Evolutionary conservation across 148 eudicot genomes (phyloP).

Genomic region (Drosera capensis): DNA sequence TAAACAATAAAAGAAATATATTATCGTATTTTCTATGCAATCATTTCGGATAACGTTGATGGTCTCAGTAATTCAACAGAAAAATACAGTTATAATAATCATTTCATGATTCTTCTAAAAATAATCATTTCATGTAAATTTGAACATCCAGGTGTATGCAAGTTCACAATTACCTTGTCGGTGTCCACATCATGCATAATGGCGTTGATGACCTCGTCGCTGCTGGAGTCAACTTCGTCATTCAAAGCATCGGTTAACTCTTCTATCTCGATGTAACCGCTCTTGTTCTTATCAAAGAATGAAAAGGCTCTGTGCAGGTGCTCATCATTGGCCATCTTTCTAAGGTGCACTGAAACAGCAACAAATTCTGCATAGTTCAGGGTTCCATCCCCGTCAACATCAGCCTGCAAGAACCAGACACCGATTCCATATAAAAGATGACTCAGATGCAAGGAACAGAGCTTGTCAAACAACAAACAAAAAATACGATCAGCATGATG

Average conservation of each 20-base stretch:
- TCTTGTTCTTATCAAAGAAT: constrained; percentile 50
- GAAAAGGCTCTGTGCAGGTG: constrained; percentile 58
- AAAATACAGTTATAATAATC: too few species aligned
- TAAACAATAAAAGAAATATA: too few species aligned
- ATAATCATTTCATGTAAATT: too few species aligned
- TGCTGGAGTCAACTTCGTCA: constrained; percentile 44
- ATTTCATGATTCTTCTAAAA: neutral
- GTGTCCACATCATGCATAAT: constrained; percentile 79
- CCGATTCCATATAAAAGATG: too few species aligned
- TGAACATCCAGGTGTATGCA: neutral
- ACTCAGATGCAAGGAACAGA: too few species aligned
- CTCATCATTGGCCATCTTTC: constrained; percentile 60
- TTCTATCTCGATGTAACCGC: constrained; percentile 60
- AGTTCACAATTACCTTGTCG: constrained; percentile 47
- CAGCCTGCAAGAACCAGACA: constrained; percentile 47
- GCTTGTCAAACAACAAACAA: too few species aligned
- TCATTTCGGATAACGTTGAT: too few species aligned
- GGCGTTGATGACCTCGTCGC: constrained; percentile 60
- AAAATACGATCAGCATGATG: neutral
- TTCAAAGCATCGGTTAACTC: constrained; percentile 49
- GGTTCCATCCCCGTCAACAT: too few species aligned
- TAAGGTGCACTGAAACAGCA: constrained; percentile 56
- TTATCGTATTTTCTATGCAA: too few species aligned
- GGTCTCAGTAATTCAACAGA: too few species aligned
- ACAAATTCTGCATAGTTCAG: constrained; percentile 57